Evolutionary conservation across 108 stramenopile species (phyloP).

Genomic region (Bacterosira constricta): DNA sequence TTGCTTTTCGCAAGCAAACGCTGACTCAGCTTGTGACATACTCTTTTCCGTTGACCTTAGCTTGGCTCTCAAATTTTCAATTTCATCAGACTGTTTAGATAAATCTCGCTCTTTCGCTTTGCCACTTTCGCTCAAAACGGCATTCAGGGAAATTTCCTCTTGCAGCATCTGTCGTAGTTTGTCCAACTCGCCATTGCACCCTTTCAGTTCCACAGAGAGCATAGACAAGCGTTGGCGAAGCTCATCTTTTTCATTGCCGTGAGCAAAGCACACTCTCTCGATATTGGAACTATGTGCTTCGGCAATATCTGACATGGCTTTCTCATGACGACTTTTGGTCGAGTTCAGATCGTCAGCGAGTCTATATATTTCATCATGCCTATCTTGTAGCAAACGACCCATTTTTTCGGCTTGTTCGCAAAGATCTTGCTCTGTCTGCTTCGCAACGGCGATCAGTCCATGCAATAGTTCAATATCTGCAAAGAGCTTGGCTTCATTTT

Average conservation of each 20-base stretch:
- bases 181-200: slow-evolving; percentile 2
- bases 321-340: background rate
- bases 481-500: slow-evolving; percentile 4
- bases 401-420: slow-evolving; percentile 1
- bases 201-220: slow-evolving; percentile 7
- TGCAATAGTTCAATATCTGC: slow-evolving; percentile 1
- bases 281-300: background rate
- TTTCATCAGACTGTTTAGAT: background rate
- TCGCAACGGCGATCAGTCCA: background rate
- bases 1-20: background rate
- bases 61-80: background rate
- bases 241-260: slow-evolving; percentile 4
- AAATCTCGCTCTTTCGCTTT: slow-evolving; percentile 6
- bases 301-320: slow-evolving; percentile 8
- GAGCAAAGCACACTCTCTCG: background rate
- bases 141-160: slow-evolving; percentile 3
- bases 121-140: slow-evolving; percentile 4
- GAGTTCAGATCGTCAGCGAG: background rate
- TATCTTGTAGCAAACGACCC: slow-evolving; percentile 1
- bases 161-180: slow-evolving; percentile 14
- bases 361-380: slow-evolving; percentile 2
- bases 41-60: background rate
- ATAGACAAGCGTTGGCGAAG: background rate
- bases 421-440: background rate
- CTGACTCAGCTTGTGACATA: background rate